Base-by-base conservation (phyloP, 2,329 filamentous ascomycete species). In the Dissoconium aciculare region DNA sequence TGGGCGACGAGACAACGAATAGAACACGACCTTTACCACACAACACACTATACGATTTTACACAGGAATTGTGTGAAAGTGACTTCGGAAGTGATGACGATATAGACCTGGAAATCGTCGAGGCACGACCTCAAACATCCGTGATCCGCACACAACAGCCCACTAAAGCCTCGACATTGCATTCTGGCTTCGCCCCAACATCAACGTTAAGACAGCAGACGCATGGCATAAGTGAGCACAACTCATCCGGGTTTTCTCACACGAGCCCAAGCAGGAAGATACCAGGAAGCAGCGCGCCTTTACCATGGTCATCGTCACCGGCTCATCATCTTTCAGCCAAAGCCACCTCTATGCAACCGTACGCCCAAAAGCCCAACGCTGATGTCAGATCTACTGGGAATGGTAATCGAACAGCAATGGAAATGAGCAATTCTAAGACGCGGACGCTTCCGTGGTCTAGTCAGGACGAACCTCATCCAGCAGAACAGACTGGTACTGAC, bases 41-140 rank as follows among this genome's bases (percentile, higher is more conserved):
- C n/a, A n/a, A n/a, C n/a, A n/a, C n/a, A n/a, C n/a, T n/a, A n/a
- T n/a, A n/a, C n/a, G n/a, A n/a, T n/a, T n/a, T n/a, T n/a, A n/a
- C n/a, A n/a, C n/a, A n/a, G n/a, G n/a, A n/a, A n/a, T n/a, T n/a
- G 19, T 70, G 74, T 36, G 79, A 84, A 39, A 75, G 87, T 44
- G 85, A 93, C 49, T 89, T 92, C 42, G 8, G 8, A 8, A n/a
- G n/a, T n/a, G 82, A 83, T 45, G 80, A 87, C 49, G 84, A 93
- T 43, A 67, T 76, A 12, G 70, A 83, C 33, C 62, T 92, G 14
- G 79, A 84, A 39, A 67, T 74, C 30, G 66, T 79, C 35, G 65
- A 71, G 35, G 71, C 74, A 0, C 54, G 61, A 2, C 60, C 67
- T 2, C 62, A 59, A 41, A 49, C 45, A 23, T 51, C 52, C 2